Base-by-base conservation (phyloP, 495 filamentous ascomycete species). In the Durotheca rogersii region DNA sequence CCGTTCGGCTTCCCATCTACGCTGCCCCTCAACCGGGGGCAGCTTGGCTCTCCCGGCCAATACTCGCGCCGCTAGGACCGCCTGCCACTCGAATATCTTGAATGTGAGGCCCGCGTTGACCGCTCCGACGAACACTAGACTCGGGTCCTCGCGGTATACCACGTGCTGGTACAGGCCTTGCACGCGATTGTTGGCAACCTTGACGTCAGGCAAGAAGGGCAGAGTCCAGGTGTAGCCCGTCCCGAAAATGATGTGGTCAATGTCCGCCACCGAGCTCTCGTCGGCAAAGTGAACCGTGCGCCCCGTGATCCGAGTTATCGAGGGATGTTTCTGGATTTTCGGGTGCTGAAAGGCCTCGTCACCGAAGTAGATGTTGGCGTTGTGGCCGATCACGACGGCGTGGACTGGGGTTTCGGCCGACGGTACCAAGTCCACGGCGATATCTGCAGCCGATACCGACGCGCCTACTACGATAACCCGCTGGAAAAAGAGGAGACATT, bases 381-480 rank as follows among this genome's bases (percentile, higher is more conserved):
- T 67, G 69, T 56, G 44, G 2, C 67, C 65, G 16, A 65, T 53
- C 9, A 57, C 61, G 47, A 65, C 57, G 23, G 58, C 46, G 21
- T 73, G 61, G 5, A 72, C 58, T 1, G 67, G 66, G 0, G 43
- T 53, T n/a, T 60, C 31, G 7, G 58, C 65, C 5, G 62, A 62
- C 4, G 53, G 29, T 1, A 56, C 51, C 37, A 92, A 86, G 51
- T 92, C 87, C n/a, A 75, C 71, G 16, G 81, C 82, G 48, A 91
- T 88, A 61, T 92, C 88, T 25, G 84, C 66, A 17, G 83, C 88
- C 1, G 87, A 90, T 10, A 86, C 83, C 3, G 80, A 81, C 50
- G 78, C 83, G 27, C 88, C 88, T 0, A 92, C 80, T 0, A 90
- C 75, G 11, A 92, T 68, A 3, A 87, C 81, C 14, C 57, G 56